These are phyloP conservation scores for Vigna trinervia DNA, from an alignment of 306 rosid genomes.

Conservation along the genomic window DNA sequence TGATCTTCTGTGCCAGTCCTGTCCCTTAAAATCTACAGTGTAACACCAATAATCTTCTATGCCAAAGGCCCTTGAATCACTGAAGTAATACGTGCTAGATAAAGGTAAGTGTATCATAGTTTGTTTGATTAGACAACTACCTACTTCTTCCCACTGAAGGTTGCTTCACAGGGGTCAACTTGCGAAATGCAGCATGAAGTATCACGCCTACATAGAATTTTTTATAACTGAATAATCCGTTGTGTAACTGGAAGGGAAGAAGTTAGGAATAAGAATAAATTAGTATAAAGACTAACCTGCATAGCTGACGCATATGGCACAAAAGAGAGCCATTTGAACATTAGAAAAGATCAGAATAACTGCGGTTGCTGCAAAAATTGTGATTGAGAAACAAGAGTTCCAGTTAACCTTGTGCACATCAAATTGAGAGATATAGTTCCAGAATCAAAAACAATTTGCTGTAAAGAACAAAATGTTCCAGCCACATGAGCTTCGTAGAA, in stretches of 20 bases:
- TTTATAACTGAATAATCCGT: constrained; percentile 26
- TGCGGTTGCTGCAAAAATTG: constrained; percentile 69
- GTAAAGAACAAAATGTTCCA: neutral
- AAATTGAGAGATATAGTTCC: neutral
- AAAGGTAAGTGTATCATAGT: constrained; percentile 8
- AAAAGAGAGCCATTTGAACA: constrained; percentile 90
- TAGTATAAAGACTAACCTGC: constrained; percentile 53
- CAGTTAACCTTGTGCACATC: constrained; percentile 25
- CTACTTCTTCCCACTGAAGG: constrained; percentile 52
- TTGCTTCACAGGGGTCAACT: constrained; percentile 71
- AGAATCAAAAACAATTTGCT: constrained; percentile 20
- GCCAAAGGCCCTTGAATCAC: constrained; percentile 38
- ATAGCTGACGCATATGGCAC: constrained; percentile 74
- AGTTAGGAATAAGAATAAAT: neutral
- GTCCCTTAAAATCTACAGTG: constrained; percentile 29
- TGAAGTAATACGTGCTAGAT: neutral
- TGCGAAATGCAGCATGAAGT: constrained; percentile 87
- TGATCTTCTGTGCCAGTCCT: constrained; percentile 16
- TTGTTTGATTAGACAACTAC: constrained; percentile 36
- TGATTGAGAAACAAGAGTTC: constrained; percentile 45
- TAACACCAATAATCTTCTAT: constrained; percentile 38
- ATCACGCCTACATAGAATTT: constrained; percentile 59
- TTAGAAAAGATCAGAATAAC: constrained; percentile 69
- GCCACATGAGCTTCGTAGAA: constrained; percentile 21
- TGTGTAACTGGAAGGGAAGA: neutral